Base-by-base conservation (phyloP, 2,329 filamentous ascomycete species). In the Xylaria sp. region DNA sequence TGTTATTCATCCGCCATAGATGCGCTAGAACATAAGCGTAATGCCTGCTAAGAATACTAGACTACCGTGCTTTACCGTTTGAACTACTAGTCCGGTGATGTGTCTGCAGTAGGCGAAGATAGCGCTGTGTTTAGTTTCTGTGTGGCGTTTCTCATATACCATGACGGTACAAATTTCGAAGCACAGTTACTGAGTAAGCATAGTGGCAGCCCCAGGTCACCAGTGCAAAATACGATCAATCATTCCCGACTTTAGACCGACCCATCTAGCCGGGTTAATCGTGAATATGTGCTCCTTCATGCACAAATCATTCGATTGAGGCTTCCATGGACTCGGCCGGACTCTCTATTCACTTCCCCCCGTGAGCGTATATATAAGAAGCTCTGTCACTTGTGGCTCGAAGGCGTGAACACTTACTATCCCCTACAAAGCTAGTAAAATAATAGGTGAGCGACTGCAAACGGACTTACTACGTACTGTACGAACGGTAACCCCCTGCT, bases 301-400 rank as follows among this genome's bases (percentile, higher is more conserved):
- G 65, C 65, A 67, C 25, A 25, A 34, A 67, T 67, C 58, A 10
- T 63, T 34, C 52, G 57, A 66, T 62, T 50, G 50, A 60, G 64
- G 64, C 64, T 66, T 55, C 9, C 18, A 56, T 51, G 50, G 64
- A 23, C 54, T 63, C 58, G 51, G 58, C 65, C 37, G 44, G 65
- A 51, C 58, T 62, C 52, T 41, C 32, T 50, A 5, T 15, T n/a
- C 12, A 15, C 32, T 39, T 23, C 32, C 46, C 57, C n/a, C 56
- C 56, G 39, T 58, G 39, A 32, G 56, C 18, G 56, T 48, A 25
- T 25, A 25, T 25, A 58, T 18, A n/a, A 28, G 18, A 32, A 39
- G 1, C 25, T 46, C 44, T 58, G 25, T 65, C 46, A 58, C 57
- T 34, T 52, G 32, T 62, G 32, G 59, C 46, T 52, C 52, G 23